Evolutionary conservation across 2,329 filamentous ascomycete species (phyloP), one percentile per base, ranked within the genome.

Genomic region (Pezicula carpinea): DNA sequence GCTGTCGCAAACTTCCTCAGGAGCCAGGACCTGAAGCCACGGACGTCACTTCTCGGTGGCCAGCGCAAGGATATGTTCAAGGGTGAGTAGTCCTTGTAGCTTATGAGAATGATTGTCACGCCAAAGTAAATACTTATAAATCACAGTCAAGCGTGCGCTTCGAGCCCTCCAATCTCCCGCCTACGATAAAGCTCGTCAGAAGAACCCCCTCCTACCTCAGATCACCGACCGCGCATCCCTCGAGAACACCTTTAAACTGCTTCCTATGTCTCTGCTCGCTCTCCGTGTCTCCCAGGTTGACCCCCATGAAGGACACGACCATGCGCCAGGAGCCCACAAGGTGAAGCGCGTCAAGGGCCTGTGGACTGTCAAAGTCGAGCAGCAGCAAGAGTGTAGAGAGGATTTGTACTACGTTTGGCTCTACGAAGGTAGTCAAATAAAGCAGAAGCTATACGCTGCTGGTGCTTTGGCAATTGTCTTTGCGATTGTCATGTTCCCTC

Each of bases 51-150:
- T 54, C 79, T 97, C 55, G 91, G 96, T 56, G 93, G 93, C 60
- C 91, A 96, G 76, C 82, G 93, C 61, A 97, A 96, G 71, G 92
- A 99, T 56, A 95, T 99, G 88, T 97, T 99, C 70, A 87, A 85
- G 77, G 90, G 89, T 92, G 74, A 42, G 64, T n/a, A 13, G 2
- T 32, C n/a, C 36, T 14, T 35, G 19, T 40, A 14, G 31, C 5
- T 8, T 33, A 17, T 39, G 17, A 15, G 46, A 22, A 17, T 35
- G 10, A 5, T n/a, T n/a, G n/a, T 7, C 36, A 38, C 11, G 8
- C 14, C 11, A 22, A 18, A 32, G 39, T 49, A 41, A n/a, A n/a
- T n/a, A 50, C 62, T 49, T 57, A 46, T 5, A 13, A 32, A 18
- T 18, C 18, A 34, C 46, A 95, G 93, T 99, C 66, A 97, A 97